Evolutionary conservation across 371 early-diverging fungal species (phyloP).

Genomic region (Enteropsectra breve): DNA sequence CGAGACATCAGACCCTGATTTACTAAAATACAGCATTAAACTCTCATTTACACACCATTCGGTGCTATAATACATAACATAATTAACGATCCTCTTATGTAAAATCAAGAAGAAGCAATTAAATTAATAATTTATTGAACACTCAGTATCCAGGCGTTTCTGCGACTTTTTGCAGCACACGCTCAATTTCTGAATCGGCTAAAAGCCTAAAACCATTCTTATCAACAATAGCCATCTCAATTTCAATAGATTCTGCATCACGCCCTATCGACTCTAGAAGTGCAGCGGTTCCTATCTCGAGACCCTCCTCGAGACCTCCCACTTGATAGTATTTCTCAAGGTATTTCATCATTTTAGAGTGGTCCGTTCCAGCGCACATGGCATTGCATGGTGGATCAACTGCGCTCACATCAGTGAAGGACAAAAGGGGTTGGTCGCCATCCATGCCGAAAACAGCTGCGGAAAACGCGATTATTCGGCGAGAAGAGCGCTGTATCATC

Average conservation of each 20-base stretch:
- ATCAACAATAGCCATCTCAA: constrained; percentile 48
- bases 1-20: too few species aligned
- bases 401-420: constrained; percentile 58
- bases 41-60: too few species aligned
- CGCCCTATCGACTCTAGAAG: constrained; percentile 56
- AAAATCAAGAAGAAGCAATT: too few species aligned
- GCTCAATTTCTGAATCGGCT: constrained; percentile 48
- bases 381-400: constrained; percentile 53
- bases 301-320: constrained; percentile 20
- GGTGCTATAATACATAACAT: too few species aligned
- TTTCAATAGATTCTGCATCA: constrained; percentile 52
- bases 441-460: constrained; percentile 56
- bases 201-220: constrained; percentile 32
- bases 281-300: constrained; percentile 45
- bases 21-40: too few species aligned
- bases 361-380: constrained; percentile 51
- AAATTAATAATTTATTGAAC: too few species aligned
- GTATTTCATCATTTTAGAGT: constrained; percentile 54
- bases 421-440: constrained; percentile 42
- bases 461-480: constrained; percentile 48
- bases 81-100: too few species aligned
- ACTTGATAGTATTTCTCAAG: constrained; percentile 55
- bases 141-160: constrained; percentile 25
- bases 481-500: constrained; percentile 48
- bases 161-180: constrained; percentile 50